Percentiles rank a stretch among this genome's conserved stretches.
Evolutionary conservation across 2,329 filamentous ascomycete species (phyloP).

Genomic region (Penicillium sp.): DNA sequence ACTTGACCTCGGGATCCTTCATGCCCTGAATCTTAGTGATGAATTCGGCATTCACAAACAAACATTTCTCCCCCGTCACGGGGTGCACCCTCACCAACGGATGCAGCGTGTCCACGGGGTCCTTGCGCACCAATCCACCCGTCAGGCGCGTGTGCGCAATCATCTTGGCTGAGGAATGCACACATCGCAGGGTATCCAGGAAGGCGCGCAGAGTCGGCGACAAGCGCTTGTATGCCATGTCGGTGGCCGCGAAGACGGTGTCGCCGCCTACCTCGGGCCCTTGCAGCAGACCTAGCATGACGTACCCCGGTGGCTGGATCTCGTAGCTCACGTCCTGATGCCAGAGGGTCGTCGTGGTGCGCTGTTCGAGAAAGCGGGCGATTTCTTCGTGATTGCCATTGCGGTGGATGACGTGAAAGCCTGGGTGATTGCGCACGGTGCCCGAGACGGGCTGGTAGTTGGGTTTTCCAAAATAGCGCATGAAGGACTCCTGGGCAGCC

Average conservation of each 20-base stretch:
- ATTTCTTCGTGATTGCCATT: conserved; percentile 43
- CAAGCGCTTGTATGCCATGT: conserved; percentile 45
- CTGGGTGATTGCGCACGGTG: conserved; percentile 36
- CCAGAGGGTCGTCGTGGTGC: conserved; percentile 45
- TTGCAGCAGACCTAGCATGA: conserved; percentile 45
- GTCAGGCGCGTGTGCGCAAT: conserved; percentile 38
- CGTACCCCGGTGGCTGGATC: conserved; percentile 44
- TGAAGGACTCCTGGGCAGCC: conserved; percentile 39
- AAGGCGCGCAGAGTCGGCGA: conserved; percentile 45
- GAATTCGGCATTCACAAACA: conserved; percentile 47
- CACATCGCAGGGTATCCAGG: conserved; percentile 30
- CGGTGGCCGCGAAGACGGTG: conserved; percentile 43
- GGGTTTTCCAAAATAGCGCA: conserved; percentile 42
- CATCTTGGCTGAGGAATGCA: conserved; percentile 42
- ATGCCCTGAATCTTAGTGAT: conserved; percentile 44
- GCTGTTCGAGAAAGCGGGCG: conserved; percentile 37
- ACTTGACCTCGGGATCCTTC: conserved; percentile 43
- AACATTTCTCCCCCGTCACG: conserved; percentile 44
- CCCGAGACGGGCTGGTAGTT: conserved; percentile 44
- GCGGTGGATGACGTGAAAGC: conserved; percentile 44
- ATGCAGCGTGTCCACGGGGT: conserved; percentile 41
- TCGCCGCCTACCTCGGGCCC: conserved; percentile 48
- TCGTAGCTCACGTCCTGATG: conserved; percentile 48
- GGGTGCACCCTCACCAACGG: conserved; percentile 45
- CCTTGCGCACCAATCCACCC: conserved; percentile 41